A percentile compares a stretch with the other conserved stretches of the same genome.
Evolutionary conservation across 2,329 filamentous ascomycete species (phyloP).

Genomic region (Teratosphaeria nubilosa): DNA sequence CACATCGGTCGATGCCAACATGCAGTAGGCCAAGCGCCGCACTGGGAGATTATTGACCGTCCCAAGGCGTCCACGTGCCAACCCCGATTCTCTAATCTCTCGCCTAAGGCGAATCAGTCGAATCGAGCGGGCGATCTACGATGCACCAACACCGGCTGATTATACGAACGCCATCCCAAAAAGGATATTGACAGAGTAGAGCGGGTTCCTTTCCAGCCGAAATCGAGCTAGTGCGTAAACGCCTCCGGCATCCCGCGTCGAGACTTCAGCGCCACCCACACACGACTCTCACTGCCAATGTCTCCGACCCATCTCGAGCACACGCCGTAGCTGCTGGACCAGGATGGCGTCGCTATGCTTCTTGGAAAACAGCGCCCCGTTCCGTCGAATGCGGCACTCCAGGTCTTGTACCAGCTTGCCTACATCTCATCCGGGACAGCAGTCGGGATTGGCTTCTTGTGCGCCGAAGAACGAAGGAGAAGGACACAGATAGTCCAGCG

Average conservation of each 20-base stretch:
- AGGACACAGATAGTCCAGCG: slow-evolving; percentile 23
- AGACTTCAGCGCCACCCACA: background rate
- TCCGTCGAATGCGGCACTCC: slow-evolving; percentile 26
- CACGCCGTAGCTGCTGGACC: background rate
- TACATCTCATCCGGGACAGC: slow-evolving; percentile 30
- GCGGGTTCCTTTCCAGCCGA: background rate
- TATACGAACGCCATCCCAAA: too few relatives aligned
- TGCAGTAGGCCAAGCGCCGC: background rate
- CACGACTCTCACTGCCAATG: slow-evolving; percentile 9
- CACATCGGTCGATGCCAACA: background rate
- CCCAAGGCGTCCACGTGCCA: background rate
- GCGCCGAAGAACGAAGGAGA: slow-evolving; percentile 27
- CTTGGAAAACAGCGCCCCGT: slow-evolving; percentile 20
- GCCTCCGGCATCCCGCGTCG: background rate
- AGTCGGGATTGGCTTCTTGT: slow-evolving; percentile 24
- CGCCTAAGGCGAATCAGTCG: background rate
- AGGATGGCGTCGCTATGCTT: slow-evolving; percentile 23
- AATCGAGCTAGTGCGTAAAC: background rate
- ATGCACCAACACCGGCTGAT: background rate
- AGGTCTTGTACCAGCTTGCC: slow-evolving; percentile 28
- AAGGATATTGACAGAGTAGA: too few relatives aligned
- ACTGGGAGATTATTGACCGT: background rate
- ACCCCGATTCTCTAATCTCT: background rate
- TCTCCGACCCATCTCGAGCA: slow-evolving; percentile 6
- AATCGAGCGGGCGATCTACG: background rate